Conservation (phyloP, 352 stramenopile species). For the Phytophthora podocarpi region DNA sequence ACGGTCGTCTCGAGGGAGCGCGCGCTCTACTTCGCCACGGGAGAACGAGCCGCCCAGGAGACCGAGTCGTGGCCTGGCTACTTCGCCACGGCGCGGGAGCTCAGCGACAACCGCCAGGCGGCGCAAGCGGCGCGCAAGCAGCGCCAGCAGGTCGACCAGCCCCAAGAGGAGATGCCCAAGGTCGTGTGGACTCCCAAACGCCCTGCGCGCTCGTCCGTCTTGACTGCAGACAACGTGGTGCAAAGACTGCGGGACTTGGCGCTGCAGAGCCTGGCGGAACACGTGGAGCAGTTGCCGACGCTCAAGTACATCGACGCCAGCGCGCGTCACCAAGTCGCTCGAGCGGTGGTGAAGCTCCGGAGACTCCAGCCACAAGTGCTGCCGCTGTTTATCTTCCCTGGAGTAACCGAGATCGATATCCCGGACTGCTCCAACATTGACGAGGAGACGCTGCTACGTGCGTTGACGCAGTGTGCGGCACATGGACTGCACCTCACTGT, state of each 20-base stretch:
- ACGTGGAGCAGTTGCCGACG: conserved; percentile 71
- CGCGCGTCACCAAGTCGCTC: conserved; percentile 64
- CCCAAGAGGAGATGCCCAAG: conserved; percentile 10
- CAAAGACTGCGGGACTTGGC: conserved; percentile 59
- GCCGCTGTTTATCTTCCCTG: conserved; percentile 81
- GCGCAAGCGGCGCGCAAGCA: conserved; percentile 65
- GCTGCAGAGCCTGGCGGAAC: conserved; percentile 56
- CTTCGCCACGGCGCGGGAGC: conserved; percentile 65
- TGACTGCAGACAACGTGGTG: conserved; percentile 54
- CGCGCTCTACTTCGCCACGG: conserved; percentile 56
- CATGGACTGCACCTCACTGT: conserved; percentile 54
- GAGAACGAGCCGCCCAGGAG: conserved; percentile 17
- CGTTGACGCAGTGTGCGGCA: conserved; percentile 56
- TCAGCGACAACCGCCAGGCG: conserved; percentile 64
- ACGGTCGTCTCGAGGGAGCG: conserved; percentile 45
- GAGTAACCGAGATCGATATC: conserved; percentile 82
- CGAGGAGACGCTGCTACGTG: conserved; percentile 58
- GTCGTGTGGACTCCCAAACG: conserved; percentile 59
- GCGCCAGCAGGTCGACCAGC: conserved; percentile 37
- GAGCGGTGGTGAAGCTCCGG: conserved; percentile 57
- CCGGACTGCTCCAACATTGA: conserved; percentile 85
- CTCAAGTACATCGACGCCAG: conserved; percentile 75
- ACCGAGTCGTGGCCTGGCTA: conserved; percentile 80
- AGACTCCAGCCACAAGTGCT: conserved; percentile 72
- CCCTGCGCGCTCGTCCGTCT: conserved; percentile 50